Evolutionary conservation across 371 early-diverging fungal species (phyloP), one percentile per base, ranked within the genome.

Genomic region (Rhizopus arrhizus): DNA sequence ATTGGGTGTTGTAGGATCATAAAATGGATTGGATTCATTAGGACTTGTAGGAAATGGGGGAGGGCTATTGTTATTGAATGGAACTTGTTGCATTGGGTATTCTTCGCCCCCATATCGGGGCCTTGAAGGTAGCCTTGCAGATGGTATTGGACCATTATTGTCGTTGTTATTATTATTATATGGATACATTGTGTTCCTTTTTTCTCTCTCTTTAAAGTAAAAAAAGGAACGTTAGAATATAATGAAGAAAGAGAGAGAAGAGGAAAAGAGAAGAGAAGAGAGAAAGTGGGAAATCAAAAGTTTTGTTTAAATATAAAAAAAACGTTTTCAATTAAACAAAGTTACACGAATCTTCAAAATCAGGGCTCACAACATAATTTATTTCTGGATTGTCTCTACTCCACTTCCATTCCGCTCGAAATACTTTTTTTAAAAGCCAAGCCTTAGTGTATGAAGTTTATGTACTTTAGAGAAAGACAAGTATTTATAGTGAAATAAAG

Each of bases 91-190:
- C 60, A 67, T 62, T 9, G 63, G 52, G 36, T 62, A 68, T 42
- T 68, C 68, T 34, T 68, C 68, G 5, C 67, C 67, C 16, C 36
- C 63, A 16, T 63, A 63, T 13, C 59, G 43, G 10, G 68, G 57
- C 35, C 68, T 49, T 28, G 57, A 11, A 47, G 68, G 68, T 45
- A 56, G 29, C 40, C 64, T 55, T 29, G 63, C 59, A n/a, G 63
- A 56, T 10, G 61, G 68, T 33, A 52, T 40, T 29, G 68, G 64
- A 36, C 49, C 55, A 35, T 43, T 45, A 48, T 16, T 56, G 15
- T 43, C 43, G 36, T 56, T 58, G 36, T 66, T 62, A 15, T 50
- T 58, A 53, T 54, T 59, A 31, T 61, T 62, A 29, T 62, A 62
- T 54, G 38, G 59, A 55, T 58, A 62, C 59, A 66, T 62, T 49